phyloP scores from a whole-genome alignment of 2,329 filamentous ascomycete species.

The Penicillium sp. region DNA sequence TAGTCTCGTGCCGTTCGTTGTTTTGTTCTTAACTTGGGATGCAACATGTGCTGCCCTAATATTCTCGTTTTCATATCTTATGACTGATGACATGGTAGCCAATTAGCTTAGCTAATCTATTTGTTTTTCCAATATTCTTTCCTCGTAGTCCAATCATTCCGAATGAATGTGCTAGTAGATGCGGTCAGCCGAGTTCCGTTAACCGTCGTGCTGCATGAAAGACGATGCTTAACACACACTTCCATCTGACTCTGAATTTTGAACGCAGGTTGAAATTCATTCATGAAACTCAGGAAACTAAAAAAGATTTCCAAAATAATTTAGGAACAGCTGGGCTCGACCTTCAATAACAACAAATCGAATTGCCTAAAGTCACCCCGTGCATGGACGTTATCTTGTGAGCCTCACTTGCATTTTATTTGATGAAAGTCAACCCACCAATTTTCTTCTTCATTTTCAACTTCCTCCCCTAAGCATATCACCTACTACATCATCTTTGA shows the following conservation, averaged over 20 bases:
- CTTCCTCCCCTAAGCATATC: too few species aligned
- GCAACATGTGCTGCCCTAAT: not conserved
- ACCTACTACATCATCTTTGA: too few species aligned
- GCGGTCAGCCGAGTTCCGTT: not conserved
- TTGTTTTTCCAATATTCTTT: not conserved
- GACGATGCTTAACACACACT: not conserved
- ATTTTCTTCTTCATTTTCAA: too few species aligned
- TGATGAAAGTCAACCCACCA: too few species aligned
- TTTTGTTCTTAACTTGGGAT: not conserved
- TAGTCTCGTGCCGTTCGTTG: not conserved
- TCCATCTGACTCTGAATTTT: not conserved
- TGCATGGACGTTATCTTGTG: too few species aligned
- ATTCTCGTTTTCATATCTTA: not conserved
- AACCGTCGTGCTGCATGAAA: not conserved
- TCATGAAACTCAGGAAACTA: too few species aligned
- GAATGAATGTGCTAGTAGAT: not conserved
- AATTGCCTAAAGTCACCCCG: too few species aligned
- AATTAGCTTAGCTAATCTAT: not conserved
- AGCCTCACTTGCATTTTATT: too few species aligned
- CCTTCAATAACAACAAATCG: too few species aligned
- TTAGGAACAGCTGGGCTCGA: too few species aligned
- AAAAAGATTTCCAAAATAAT: too few species aligned
- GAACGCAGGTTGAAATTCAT: too few species aligned
- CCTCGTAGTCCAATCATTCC: not conserved
- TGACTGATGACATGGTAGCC: not conserved